A percentile compares a stretch with the other conserved stretches of the same genome.
These are phyloP conservation scores for Backusella mclennaniae DNA, from an alignment of 192 early-diverging fungal genomes.

Conservation along the genomic window DNA sequence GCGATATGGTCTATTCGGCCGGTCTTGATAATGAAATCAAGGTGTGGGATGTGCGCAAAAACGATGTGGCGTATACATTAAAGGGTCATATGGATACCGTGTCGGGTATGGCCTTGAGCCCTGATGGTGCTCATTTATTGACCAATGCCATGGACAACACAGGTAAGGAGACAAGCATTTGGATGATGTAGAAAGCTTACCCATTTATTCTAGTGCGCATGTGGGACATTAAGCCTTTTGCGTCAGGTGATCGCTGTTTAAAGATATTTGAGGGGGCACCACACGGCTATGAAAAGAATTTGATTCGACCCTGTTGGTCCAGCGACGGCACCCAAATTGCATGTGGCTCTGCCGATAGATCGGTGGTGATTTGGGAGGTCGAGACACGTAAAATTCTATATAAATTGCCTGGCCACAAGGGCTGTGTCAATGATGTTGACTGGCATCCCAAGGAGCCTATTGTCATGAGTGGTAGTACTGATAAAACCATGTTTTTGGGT, in stretches of 20 bases:
- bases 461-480: constrained; percentile 81
- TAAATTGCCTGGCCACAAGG: constrained; percentile 95
- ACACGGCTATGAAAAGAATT: constrained; percentile 93
- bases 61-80: constrained; percentile 59
- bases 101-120: constrained; percentile 79
- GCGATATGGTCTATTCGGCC: constrained; percentile 77
- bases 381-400: constrained; percentile 78
- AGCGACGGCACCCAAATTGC: constrained; percentile 83
- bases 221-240: constrained; percentile 95
- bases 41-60: constrained; percentile 89
- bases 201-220: constrained; percentile 56
- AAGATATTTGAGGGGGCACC: constrained; percentile 88
- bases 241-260: constrained; percentile 67
- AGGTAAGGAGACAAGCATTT: constrained; percentile 33
- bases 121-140: constrained; percentile 80
- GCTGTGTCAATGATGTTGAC: constrained; percentile 90
- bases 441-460: constrained; percentile 90
- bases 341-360: constrained; percentile 82
- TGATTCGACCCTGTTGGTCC: constrained; percentile 89
- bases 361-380: constrained; percentile 89
- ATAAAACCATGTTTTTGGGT: constrained; percentile 87
- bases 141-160: constrained; percentile 96
- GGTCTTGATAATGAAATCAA: constrained; percentile 90
- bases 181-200: too few species aligned
- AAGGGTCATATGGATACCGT: constrained; percentile 89